Base-by-base conservation (phyloP, 2,329 filamentous ascomycete species). In the Intubia oerlemansii region DNA sequence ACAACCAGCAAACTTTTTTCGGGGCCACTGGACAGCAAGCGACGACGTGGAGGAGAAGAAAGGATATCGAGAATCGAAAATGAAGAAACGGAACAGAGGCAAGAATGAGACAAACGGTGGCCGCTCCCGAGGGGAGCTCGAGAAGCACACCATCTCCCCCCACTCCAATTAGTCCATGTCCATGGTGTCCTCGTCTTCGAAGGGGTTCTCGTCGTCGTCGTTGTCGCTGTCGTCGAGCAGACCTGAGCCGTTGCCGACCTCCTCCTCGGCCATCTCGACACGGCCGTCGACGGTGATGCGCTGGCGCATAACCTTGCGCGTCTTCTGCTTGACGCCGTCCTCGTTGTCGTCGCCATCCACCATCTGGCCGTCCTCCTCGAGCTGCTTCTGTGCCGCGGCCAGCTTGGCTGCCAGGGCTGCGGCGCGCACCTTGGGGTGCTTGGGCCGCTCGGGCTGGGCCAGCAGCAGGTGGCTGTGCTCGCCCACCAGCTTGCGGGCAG, bases 381-480 rank as follows among this genome's bases (percentile, higher is more conserved):
- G 24, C n/a, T n/a, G n/a, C n/a, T n/a, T n/a, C n/a, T n/a, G n/a
- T n/a, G n/a, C n/a, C 10, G 28, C 29, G 16, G 28, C 28, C 25
- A 30, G 27, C 30, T 28, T 27, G 23, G 26, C 44, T 41, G 51
- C 50, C 38, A 51, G 44, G 17, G 40, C 41, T 10, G 39, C 36
- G 40, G 62, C 66, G 7, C 34, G 34, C 41, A 67, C 57, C 51
- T 78, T 57, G 25, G 30, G 27, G 31, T 36, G 36, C 33, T 37
- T 36, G 9, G 34, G 36, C 35, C 31, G 33, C 29, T 38, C 17
- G 14, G 31, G 28, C 49, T 76, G 57, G 47, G 66, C 66, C 41
- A 80, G 81, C 43, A 98, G 66, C 51, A 98, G 63, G 56, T 98
- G 88, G 59, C 82, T 72, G 54, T 92, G 85, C 59, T 88, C 71